Base-by-base conservation (phyloP, 805 yeast species). In the Jamesozyma rosinii region DNA sequence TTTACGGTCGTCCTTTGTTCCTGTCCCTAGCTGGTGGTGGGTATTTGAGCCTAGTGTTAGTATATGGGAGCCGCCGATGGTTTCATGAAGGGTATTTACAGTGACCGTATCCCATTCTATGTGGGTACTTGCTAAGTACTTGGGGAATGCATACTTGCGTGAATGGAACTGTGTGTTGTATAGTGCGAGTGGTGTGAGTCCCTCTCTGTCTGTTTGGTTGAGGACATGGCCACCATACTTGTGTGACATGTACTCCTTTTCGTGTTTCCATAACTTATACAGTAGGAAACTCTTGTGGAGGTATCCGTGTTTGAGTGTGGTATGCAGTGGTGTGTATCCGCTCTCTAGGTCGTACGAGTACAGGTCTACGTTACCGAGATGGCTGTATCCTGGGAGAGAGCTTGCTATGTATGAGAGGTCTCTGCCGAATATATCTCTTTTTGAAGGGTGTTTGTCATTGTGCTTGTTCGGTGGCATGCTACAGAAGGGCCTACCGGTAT, bases 241-340 rank as follows among this genome's bases (percentile, higher is more conserved):
- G 35, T 55, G 40, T 8, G 56, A 44, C 17, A 50, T 19, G 40
- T 40, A 49, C 41, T 51, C 55, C 40, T 47, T 45, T 27, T 55
- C 57, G 11, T 42, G 48, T 42, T 55, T 59, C 59, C 63, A 60
- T 14, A 42, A 42, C 38, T 52, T 52, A 43, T 53, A 55, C n/a
- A 61, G 40, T 35, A 48, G 42, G 38, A 55, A 60, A 9, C 61
- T 49, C 53, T 68, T 53, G 43, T 56, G 42, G 46, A 58, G 37
- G 53, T 60, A 40, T 47, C 70, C 64, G 18, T 38, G 40, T 38
- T 45, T 54, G 31, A 63, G 64, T 3, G 87, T 76, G 46, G 78
- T 74, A 59, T 89, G 96, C 24, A 89, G 66, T 21, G 86, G 76
- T 35, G 84, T 83, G 82, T 94, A 88, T 1, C 86, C 83, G 55